Evolutionary conservation across 805 yeast genomes (phyloP).

Genomic region (Candida peoriensis): DNA sequence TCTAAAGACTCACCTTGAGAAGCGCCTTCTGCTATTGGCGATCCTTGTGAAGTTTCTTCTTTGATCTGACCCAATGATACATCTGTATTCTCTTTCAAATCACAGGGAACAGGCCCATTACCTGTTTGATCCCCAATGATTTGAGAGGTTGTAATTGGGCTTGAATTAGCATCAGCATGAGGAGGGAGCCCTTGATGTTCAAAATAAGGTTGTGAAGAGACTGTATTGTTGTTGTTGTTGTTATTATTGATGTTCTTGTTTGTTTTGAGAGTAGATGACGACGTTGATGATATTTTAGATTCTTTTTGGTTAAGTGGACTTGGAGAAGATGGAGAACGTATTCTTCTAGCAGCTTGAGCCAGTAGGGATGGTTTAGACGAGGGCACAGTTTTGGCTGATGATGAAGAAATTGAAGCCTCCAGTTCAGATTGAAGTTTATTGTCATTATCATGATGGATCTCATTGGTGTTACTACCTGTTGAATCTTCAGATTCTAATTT

Average conservation of each 20-base stretch:
- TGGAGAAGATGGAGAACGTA: constrained; percentile 31
- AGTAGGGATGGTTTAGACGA: constrained; percentile 9
- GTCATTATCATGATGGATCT: constrained; percentile 1
- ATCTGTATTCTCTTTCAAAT: constrained; percentile 22
- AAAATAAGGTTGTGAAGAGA: constrained; percentile 43
- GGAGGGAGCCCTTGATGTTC: constrained; percentile 57
- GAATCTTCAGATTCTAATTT: too few species aligned
- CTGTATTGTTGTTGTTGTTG: constrained; percentile 11
- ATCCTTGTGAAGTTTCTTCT: constrained; percentile 25
- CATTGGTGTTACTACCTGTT: constrained; percentile 12
- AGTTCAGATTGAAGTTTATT: constrained; percentile 8
- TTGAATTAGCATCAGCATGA: constrained; percentile 29
- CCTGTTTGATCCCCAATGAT: constrained; percentile 11
- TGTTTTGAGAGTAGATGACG: background rate
- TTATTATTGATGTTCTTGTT: background rate
- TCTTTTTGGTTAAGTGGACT: constrained; percentile 14
- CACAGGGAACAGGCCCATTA: constrained; percentile 28
- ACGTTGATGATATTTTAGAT: background rate
- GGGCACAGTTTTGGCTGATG: too few species aligned
- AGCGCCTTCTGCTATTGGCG: background rate
- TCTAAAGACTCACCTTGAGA: background rate
- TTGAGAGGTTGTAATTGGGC: constrained; percentile 7
- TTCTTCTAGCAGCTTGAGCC: constrained; percentile 23
- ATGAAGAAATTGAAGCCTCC: constrained; percentile 2
- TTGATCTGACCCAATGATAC: constrained; percentile 30